Evolutionary conservation across 805 yeast genomes (phyloP), one percentile per base, ranked within the genome.

Genomic region (Yarrowia keelungensis): DNA sequence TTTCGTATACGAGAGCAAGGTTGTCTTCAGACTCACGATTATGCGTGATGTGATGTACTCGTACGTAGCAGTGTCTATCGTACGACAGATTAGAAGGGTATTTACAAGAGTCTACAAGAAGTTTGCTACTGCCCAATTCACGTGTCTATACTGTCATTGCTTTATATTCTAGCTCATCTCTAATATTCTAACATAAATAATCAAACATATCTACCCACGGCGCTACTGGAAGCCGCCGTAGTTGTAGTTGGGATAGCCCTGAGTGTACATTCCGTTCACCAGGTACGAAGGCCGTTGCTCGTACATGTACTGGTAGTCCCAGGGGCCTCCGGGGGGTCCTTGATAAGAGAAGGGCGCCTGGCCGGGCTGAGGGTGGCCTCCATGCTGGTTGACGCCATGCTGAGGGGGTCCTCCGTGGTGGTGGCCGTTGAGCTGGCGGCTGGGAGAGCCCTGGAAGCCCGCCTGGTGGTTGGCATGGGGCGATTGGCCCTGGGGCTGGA

Each of bases 301-400:
- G 51, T 59, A 59, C 65, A 59, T 59, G 65, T 59, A 59, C 51
- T 59, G 65, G 51, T 59, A 59, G 51, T 59, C 65, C 65, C 65
- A 59, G 9, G 65, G 65, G 35, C 65, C 65, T 15, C 51, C 51
- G 22, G 65, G 65, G 38, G 65, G 65, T 16, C 65, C 65, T 42
- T 59, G 65, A 16, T 59, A 59, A 32, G 51, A 59, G 42, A 45
- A 59, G 32, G 65, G 65, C 32, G 51, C 42, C 35, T 59, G 65
- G 12, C 65, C 42, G 39, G 42, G 62, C 35, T 41, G 62, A 3
- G 46, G 62, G 8, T 22, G 62, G 32, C 32, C 32, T 22, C 41
- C 46, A 16, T 14, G 64, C 41, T 58, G 61, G 32, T 26, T 26
- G 32, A 5, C 32, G 14, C 59, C 59, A 12, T 41, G n/a, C 58